phyloP scores from a whole-genome alignment of 2,329 filamentous ascomycete genomes.

The Fusarium proliferatum region DNA sequence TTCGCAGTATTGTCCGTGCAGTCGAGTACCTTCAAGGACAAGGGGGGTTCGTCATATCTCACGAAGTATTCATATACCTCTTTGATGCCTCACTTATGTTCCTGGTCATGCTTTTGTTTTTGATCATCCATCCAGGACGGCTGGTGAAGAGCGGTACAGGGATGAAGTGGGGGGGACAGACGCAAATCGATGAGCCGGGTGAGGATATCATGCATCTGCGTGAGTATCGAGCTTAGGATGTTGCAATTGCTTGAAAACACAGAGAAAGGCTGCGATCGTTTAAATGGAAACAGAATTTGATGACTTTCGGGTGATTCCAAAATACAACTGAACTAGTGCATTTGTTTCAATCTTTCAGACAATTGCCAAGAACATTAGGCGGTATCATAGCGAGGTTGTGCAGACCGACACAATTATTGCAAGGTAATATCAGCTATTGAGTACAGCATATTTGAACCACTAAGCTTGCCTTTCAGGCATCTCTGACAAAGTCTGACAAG shows the following conservation, averaged over 20 bases:
- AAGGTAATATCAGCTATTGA: rapidly evolving
- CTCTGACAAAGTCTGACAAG: background rate
- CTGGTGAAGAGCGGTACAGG: background rate
- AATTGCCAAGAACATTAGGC: background rate
- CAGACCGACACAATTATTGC: rapidly evolving
- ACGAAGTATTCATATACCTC: conserved; percentile 57
- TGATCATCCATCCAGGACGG: conserved; percentile 6
- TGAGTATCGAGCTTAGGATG: background rate
- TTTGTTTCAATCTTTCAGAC: background rate
- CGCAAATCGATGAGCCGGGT: background rate
- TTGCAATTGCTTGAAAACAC: rapidly evolving
- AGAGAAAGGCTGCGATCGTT: rapidly evolving
- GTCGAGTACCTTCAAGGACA: conserved; percentile 60
- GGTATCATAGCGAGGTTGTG: background rate
- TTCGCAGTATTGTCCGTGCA: conserved; percentile 59
- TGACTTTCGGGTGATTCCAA: background rate
- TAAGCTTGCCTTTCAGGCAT: too few relatives aligned
- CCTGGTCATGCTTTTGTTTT: conserved; percentile 53
- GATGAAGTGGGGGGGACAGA: background rate
- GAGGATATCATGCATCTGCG: background rate
- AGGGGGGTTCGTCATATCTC: conserved; percentile 53
- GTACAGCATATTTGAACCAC: background rate
- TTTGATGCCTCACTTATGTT: conserved; percentile 58
- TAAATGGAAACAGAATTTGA: background rate
- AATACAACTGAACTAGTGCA: background rate